A percentile compares a stretch with the other conserved stretches of the same genome.
These are phyloP conservation scores for Termitomyces titanicus DNA, from an alignment of 768 basidiomycete species.

Conservation along the genomic window DNA sequence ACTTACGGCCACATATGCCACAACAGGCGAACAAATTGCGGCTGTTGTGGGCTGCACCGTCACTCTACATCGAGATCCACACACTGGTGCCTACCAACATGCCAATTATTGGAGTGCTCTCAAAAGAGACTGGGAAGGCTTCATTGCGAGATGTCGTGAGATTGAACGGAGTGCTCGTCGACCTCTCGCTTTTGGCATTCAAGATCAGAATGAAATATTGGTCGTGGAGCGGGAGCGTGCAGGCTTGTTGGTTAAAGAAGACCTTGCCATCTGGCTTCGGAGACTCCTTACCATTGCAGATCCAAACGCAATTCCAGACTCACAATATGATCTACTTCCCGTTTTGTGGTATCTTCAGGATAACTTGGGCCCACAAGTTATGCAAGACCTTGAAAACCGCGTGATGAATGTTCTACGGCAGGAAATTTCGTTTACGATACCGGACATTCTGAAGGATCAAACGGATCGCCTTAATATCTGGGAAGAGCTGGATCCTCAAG, in stretches of 20 bases:
- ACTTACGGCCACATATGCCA: constrained; percentile 59
- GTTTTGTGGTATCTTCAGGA: constrained; percentile 61
- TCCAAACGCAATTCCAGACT: constrained; percentile 38
- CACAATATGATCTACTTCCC: constrained; percentile 54
- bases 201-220: constrained; percentile 44
- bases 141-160: constrained; percentile 85
- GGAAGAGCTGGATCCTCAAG: constrained; percentile 56
- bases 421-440: constrained; percentile 73
- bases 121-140: constrained; percentile 95
- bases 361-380: constrained; percentile 54
- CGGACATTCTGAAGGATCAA: constrained; percentile 71
- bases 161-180: constrained; percentile 84
- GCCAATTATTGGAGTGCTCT: constrained; percentile 80
- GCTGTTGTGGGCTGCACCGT: constrained; percentile 88
- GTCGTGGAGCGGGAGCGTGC: constrained; percentile 78
- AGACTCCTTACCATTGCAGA: constrained; percentile 44
- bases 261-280: constrained; percentile 59
- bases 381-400: constrained; percentile 54
- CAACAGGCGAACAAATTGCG: constrained; percentile 71
- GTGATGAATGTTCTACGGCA: constrained; percentile 67
- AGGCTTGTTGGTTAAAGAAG: constrained; percentile 59
- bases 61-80: constrained; percentile 62
- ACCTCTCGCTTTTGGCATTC: constrained; percentile 65
- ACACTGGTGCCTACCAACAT: constrained; percentile 77
- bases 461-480: constrained; percentile 48